phyloP scores from a whole-genome alignment of 805 yeast genomes.

The Myxozyma melibiosi region DNA sequence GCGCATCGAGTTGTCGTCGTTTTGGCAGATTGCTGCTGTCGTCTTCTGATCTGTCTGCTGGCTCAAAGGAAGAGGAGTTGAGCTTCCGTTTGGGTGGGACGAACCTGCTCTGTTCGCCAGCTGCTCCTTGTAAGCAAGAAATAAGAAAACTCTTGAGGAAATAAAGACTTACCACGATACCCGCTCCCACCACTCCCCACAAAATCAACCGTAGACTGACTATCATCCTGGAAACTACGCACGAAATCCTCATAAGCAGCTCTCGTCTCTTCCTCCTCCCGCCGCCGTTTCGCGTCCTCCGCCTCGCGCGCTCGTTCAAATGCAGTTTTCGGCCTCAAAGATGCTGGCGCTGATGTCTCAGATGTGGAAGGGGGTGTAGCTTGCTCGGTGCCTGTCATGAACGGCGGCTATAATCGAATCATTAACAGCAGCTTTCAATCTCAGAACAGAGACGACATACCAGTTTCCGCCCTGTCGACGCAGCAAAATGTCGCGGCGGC shows the following conservation, averaged over 20 bases:
- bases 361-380: slow-evolving; percentile 6
- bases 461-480: slow-evolving; percentile 3
- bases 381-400: too few species aligned
- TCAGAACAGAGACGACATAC: not conserved
- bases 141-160: too few species aligned
- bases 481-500: slow-evolving; percentile 28
- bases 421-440: not conserved
- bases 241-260: slow-evolving; percentile 31
- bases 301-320: slow-evolving; percentile 24
- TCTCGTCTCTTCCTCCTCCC: slow-evolving; percentile 21
- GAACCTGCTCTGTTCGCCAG: not conserved
- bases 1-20: slow-evolving; percentile 8
- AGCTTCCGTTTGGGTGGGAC: slow-evolving; percentile 2
- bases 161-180: too few species aligned
- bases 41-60: too few species aligned
- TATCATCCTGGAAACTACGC: slow-evolving; percentile 22
- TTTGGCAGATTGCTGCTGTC: slow-evolving; percentile 3
- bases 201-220: not conserved
- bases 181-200: not conserved
- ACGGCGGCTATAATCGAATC: not conserved
- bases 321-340: slow-evolving; percentile 8
- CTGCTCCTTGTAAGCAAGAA: too few species aligned
- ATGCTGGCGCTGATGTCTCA: not conserved
- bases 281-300: slow-evolving; percentile 13
- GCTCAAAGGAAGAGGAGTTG: not conserved